Evolutionary conservation across 257 asterid species (phyloP), one percentile per base, ranked within the genome.

Genomic region (Sherardia arvensis): DNA sequence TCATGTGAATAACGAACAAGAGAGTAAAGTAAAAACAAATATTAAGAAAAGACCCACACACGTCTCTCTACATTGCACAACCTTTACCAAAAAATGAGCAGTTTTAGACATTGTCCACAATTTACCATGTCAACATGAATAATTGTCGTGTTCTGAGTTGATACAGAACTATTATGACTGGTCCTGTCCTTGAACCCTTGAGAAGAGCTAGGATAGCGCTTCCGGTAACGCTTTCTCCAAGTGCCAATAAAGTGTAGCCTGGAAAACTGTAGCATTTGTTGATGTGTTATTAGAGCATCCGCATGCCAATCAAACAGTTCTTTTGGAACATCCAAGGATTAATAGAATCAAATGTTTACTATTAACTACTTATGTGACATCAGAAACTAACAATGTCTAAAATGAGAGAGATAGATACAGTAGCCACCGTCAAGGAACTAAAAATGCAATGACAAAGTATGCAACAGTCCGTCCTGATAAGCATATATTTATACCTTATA

Each of bases 161-260:
- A 62, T n/a, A 67, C 67, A 57, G 79, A 74, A 65, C 79, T 53
- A 54, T 60, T 69, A 58, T 57, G 72, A 62, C 63, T 57, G 51
- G 82, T 71, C 72, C 55, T 74, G 75, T 65, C 45, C 59, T 62
- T 82, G 30, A 75, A 73, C 67, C 76, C 81, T 78, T 64, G 67
- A 66, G 83, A 74, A 45, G 68, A 66, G 74, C 66, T 71, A 58
- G 81, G 84, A 73, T 85, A 90, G 62, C 86, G 95, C 69, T 87
- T 90, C 65, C 97, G 90, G 51, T 89, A 92, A 56, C 99, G 81
- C 77, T 80, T 87, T 79, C 95, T 92, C 97, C 99, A 92, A 69
- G 97, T 85, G 66, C 99, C 99, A 73, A 93, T 93, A 71, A 93
- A 93, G 76, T 90, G 99, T 86, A 92, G 81, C 84, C 99, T 85